phyloP scores from a whole-genome alignment of 2,329 filamentous ascomycete genomes.

The Pochonia chlamydosporia region DNA sequence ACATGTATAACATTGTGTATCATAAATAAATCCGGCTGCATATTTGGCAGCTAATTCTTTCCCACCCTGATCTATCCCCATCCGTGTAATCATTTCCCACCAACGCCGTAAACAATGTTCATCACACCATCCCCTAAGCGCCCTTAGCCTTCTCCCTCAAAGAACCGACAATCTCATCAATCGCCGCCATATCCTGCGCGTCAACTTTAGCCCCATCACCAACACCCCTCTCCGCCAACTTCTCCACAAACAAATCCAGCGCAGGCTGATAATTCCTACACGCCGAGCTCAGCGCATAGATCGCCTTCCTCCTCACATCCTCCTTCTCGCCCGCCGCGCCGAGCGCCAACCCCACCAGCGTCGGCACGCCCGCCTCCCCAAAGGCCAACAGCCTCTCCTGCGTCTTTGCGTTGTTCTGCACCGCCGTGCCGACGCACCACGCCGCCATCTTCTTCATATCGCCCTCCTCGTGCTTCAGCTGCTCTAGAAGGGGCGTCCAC shows the following conservation, averaged over 20 bases:
- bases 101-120: constrained; percentile 26
- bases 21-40: constrained; percentile 13
- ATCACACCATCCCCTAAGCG: constrained; percentile 19
- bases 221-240: constrained; percentile 53
- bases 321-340: constrained; percentile 36
- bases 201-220: constrained; percentile 57
- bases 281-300: constrained; percentile 81
- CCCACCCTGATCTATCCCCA: neutral
- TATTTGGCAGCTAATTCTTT: neutral
- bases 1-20: constrained; percentile 30
- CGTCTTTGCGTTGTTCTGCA: constrained; percentile 86
- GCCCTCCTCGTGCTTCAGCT: constrained; percentile 60
- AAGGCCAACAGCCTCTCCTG: constrained; percentile 64
- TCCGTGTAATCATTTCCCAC: constrained; percentile 10
- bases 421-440: constrained; percentile 92
- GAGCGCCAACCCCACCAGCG: constrained; percentile 60
- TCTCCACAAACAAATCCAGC: constrained; percentile 61
- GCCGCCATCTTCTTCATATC: constrained; percentile 80
- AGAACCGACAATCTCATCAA: constrained; percentile 67
- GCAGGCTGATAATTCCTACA: constrained; percentile 86
- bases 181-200: constrained; percentile 78
- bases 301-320: constrained; percentile 74
- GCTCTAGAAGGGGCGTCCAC: constrained; percentile 73
- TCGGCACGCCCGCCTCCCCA: constrained; percentile 56
- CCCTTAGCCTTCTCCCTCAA: constrained; percentile 50